phyloP scores from a whole-genome alignment of 768 basidiomycete genomes.

The Roridomyces roridus region DNA sequence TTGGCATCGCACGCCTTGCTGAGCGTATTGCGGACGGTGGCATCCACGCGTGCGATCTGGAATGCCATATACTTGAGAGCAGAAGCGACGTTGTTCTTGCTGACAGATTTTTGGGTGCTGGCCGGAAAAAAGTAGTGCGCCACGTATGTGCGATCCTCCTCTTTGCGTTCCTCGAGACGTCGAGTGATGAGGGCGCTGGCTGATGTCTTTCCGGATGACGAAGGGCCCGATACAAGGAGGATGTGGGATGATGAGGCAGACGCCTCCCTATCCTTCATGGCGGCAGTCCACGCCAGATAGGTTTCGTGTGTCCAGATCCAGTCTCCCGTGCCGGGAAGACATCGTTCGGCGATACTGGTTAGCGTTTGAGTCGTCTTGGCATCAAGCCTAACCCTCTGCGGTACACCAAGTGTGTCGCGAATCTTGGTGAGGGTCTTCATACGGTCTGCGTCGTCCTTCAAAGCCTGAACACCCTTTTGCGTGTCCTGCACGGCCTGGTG shows the following conservation, averaged over 20 bases:
- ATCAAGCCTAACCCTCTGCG: not conserved
- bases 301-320: conserved; percentile 2
- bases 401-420: not conserved
- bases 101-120: not conserved
- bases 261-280: not conserved
- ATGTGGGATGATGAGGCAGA: not conserved
- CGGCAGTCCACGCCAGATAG: not conserved
- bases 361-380: not conserved
- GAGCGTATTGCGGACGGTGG: not conserved
- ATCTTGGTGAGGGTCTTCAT: not conserved
- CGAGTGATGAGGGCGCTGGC: not conserved
- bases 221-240: not conserved
- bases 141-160: not conserved
- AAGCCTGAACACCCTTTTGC: conserved; percentile 1
- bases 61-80: conserved; percentile 5
- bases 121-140: conserved; percentile 1
- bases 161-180: not conserved
- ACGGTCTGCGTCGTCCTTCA: not conserved
- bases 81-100: not conserved
- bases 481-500: not conserved
- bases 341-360: not conserved
- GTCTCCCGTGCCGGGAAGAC: not conserved
- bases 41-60: not conserved
- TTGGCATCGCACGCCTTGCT: not conserved
- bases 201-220: not conserved